These are phyloP conservation scores for Entomortierella parvispora DNA, from an alignment of 192 early-diverging fungal species.

Conservation along the genomic window DNA sequence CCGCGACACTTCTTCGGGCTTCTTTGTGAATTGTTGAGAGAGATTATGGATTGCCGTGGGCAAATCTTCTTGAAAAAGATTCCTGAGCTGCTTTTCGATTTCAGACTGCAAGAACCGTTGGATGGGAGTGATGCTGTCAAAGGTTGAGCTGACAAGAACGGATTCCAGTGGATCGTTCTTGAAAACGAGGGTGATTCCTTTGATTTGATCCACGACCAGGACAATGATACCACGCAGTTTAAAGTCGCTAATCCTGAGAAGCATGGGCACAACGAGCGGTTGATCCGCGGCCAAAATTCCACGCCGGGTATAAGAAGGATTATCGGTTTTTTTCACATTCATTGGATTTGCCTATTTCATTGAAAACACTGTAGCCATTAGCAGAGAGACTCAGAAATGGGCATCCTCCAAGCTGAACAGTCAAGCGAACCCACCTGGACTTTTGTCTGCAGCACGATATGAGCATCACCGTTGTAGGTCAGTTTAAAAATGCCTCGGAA, in stretches of 20 bases:
- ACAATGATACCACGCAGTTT: slow-evolving; percentile 92
- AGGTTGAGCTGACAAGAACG: slow-evolving; percentile 95
- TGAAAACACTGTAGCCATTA: neutral
- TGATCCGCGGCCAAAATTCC: slow-evolving; percentile 89
- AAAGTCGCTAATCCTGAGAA: slow-evolving; percentile 89
- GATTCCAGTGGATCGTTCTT: slow-evolving; percentile 97
- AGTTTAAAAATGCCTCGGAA: slow-evolving; percentile 97
- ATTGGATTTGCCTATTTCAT: slow-evolving; percentile 78
- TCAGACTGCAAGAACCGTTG: slow-evolving; percentile 87
- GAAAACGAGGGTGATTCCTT: slow-evolving; percentile 96
- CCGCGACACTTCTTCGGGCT: slow-evolving; percentile 33
- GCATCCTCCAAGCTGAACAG: slow-evolving; percentile 9
- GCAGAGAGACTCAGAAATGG: neutral
- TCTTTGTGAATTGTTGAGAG: slow-evolving; percentile 74
- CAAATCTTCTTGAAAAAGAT: slow-evolving; percentile 94
- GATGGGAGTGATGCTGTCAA: slow-evolving; percentile 92
- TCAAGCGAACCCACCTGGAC: slow-evolving; percentile 87
- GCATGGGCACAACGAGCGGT: slow-evolving; percentile 97
- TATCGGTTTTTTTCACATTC: slow-evolving; percentile 64
- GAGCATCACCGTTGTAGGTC: slow-evolving; percentile 93
- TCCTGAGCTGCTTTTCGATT: slow-evolving; percentile 90
- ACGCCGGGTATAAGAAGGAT: slow-evolving; percentile 70
- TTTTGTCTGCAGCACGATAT: slow-evolving; percentile 89
- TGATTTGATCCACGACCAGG: slow-evolving; percentile 92
- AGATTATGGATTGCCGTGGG: slow-evolving; percentile 94